Conservation (phyloP, 495 filamentous ascomycete species). For the Neurospora sp. region DNA sequence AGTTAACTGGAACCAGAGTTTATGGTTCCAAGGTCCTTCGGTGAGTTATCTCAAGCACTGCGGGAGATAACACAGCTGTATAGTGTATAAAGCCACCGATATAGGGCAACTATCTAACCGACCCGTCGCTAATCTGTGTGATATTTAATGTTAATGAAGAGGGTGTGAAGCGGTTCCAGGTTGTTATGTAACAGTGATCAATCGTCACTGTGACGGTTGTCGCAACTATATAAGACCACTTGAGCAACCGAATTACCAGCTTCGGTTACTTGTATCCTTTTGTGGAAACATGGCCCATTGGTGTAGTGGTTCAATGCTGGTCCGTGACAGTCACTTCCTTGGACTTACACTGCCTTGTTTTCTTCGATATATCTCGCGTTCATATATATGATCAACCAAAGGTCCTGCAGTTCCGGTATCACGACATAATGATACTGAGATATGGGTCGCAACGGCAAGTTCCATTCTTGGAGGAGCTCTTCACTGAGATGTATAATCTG, state of each 20-base stretch:
- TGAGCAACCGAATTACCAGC: no score
- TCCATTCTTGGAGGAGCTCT: background rate
- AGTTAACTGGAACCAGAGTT: background rate
- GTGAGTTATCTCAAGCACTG: background rate
- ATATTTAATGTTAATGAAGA: background rate
- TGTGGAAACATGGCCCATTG: no score
- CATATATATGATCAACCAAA: background rate
- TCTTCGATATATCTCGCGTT: background rate
- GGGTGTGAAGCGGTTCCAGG: background rate
- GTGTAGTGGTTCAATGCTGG: no score
- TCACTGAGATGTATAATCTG: background rate
- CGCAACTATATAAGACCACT: no score
- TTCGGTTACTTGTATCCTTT: no score
- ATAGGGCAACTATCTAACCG: background rate
- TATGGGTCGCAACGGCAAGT: background rate
- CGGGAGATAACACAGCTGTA: background rate
- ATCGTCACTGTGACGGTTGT: no score
- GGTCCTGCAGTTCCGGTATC: background rate
- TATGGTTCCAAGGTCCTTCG: background rate
- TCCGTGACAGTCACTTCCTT: no score
- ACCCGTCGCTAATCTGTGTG: background rate
- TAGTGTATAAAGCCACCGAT: background rate
- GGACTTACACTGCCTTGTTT: background rate
- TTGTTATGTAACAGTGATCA: background rate
- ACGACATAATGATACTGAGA: background rate